These are phyloP conservation scores for Arachnopeziza araneosa DNA, from an alignment of 2,329 filamentous ascomycete species.

Conservation along the genomic window DNA sequence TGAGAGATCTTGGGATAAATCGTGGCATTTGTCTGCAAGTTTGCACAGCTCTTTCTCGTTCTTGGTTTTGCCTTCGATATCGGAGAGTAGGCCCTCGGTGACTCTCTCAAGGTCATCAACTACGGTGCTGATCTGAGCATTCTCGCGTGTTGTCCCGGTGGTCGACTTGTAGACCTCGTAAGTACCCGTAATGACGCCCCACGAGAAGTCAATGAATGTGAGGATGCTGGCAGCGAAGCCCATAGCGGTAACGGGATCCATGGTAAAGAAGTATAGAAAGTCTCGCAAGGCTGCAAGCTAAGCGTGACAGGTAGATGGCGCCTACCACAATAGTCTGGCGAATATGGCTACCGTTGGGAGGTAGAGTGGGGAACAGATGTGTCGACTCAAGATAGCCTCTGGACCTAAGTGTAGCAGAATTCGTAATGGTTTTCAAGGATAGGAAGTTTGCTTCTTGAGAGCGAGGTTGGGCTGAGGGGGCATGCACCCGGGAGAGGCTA, in stretches of 20 bases:
- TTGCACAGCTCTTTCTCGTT: neutral
- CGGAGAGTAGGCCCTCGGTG: neutral
- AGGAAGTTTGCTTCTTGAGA: no score
- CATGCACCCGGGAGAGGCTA: no score
- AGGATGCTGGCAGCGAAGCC: conserved; percentile 1
- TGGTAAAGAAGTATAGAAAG: neutral
- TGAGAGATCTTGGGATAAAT: neutral
- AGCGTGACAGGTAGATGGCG: no score
- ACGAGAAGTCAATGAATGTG: neutral
- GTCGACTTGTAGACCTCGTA: conserved; percentile 8
- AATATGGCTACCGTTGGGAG: no score
- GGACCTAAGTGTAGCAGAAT: no score
- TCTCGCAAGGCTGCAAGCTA: no score
- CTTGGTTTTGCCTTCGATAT: neutral
- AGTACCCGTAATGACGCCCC: neutral
- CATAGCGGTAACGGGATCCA: neutral
- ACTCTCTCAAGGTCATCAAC: conserved; percentile 2
- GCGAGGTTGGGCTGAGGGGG: no score
- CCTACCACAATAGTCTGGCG: no score
- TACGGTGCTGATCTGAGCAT: conserved; percentile 1
- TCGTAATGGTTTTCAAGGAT: no score
- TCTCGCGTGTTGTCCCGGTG: neutral
- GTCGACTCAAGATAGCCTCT: no score
- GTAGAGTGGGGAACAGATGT: no score
- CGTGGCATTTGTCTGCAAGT: conserved; percentile 1